Evolutionary conservation across 345 rosid species (phyloP).

Genomic region (Nasturtium officinale): DNA sequence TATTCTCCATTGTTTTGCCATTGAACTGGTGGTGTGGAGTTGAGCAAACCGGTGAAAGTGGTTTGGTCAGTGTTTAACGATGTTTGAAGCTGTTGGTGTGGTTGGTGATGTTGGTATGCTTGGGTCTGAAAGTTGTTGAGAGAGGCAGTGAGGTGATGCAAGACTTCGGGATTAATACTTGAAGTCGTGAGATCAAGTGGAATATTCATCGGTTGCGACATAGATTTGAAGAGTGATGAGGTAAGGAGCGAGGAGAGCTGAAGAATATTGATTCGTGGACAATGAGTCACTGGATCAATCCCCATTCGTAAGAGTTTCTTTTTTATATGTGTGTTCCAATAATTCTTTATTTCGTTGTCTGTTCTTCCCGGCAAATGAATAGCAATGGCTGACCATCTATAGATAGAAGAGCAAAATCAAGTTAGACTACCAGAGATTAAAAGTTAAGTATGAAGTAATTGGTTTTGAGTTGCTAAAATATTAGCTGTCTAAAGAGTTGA

Average conservation of each 20-base stretch:
- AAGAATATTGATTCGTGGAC: conserved; percentile 40
- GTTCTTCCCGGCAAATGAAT: conserved; percentile 65
- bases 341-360: conserved; percentile 70
- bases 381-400: conserved; percentile 76
- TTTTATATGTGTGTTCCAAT: conserved; percentile 74
- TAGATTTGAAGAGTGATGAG: conserved; percentile 40
- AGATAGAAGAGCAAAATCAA: not conserved
- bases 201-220: conserved; percentile 29
- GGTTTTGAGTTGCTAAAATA: conserved; percentile 25
- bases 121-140: conserved; percentile 34
- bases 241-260: conserved; percentile 42
- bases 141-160: conserved; percentile 23
- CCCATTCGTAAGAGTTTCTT: conserved; percentile 84
- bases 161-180: conserved; percentile 26
- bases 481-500: conserved; percentile 22
- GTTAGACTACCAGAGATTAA: not conserved
- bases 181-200: conserved; percentile 28
- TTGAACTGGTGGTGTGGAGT: conserved; percentile 36
- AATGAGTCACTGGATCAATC: conserved; percentile 79
- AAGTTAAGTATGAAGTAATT: not conserved
- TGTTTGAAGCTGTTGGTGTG: conserved; percentile 38
- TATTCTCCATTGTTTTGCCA: conserved; percentile 39
- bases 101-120: conserved; percentile 27
- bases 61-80: conserved; percentile 8
- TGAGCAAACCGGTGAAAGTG: conserved; percentile 38